Evolutionary conservation across 2,329 filamentous ascomycete species (phyloP), one percentile per base, ranked within the genome.

Genomic region (Fusarium denticulatum): DNA sequence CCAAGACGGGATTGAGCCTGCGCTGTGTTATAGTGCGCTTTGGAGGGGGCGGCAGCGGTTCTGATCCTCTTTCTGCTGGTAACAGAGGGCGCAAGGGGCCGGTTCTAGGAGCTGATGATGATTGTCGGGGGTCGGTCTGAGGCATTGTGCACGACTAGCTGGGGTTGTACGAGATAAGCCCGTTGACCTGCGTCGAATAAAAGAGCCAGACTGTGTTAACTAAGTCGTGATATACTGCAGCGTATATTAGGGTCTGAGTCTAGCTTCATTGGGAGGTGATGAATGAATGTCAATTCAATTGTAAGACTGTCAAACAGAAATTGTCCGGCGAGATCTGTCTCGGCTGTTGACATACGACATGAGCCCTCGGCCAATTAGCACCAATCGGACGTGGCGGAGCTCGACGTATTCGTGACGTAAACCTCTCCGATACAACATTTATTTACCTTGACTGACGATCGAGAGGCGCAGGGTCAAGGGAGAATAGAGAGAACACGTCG

Each of bases 1-100:
- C 53, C 20, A 52, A 18, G 13, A 76, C 70, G 10, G 60, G 56
- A 18, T 67, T 74, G 0, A 60, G 11, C 37, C 73, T 67, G 10
- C 61, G 46, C 7, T 34, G 65, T 2, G 16, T 22, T 13, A 56
- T 2, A 1, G 0, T 1, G 3, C 26, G 28, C 2, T 28, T 26
- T 9, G 36, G 7, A 5, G 40, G 50, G 0, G 45, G 24, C 20
- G 7, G 40, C 5, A 18, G 8, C n/a, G 22, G n/a, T n/a, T 20
- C 12, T 6, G 40, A 14, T 7, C 42, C 37, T 2, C 6, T 6
- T 0, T 9, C 24, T 20, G 64, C 37, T 30, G 69, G 69, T 9
- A 72, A 20, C 1, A 72, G 40, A 42, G 34, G 24, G 3, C 69
- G 64, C 20, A 49, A 24, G 9, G 22, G 32, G 22, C 24, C 36